Base-by-base conservation (phyloP, 306 rosid genomes). In the Glycyrrhiza uralensis region DNA sequence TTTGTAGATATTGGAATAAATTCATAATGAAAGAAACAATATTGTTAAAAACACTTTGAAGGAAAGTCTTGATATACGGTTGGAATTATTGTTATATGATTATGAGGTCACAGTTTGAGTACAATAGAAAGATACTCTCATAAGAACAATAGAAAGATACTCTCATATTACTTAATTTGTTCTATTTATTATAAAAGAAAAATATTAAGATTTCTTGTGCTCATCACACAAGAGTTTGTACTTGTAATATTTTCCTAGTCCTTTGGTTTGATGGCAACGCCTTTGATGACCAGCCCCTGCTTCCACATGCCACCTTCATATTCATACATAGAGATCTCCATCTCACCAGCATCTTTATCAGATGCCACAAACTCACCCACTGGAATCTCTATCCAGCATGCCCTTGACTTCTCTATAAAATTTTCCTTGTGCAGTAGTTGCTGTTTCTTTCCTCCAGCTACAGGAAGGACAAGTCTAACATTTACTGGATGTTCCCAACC, bases 401-500 rank as follows among this genome's bases (percentile, higher is more conserved):
- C 74, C 72, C 59, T 83, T 14, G 59, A 22, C 76, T 66, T 82
- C 6, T 76, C 56, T 13, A 7, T 51, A 30, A 93, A 12, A 26
- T 45, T 61, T 49, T 82, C 89, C 68, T 80, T 62, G 52, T 0
- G 76, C n/a, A n/a, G n/a, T n/a, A n/a, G n/a, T 35, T 83, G 80
- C 13, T 86, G 77, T 59, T 77, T 84, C 80, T 24, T 76, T 41
- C 87, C 87, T 58, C 86, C 87, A 6, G 92, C 87, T 58, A 85
- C 87, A 6, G 92, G 97, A 47, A 80, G 85, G 0, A 28, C 38
- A 19, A 90, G 91, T 18, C 85, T 77, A 1, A 91, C 24, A 38
- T 87, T 89, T 17, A 90, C 84, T 0, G 97, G 97, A 66, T 62
- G 33, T 13, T 81, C 82, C 98, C 98, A 90, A 38, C 94, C 92